Evolutionary conservation across 345 rosid genomes (phyloP).

Genomic region (Firmiana major): DNA sequence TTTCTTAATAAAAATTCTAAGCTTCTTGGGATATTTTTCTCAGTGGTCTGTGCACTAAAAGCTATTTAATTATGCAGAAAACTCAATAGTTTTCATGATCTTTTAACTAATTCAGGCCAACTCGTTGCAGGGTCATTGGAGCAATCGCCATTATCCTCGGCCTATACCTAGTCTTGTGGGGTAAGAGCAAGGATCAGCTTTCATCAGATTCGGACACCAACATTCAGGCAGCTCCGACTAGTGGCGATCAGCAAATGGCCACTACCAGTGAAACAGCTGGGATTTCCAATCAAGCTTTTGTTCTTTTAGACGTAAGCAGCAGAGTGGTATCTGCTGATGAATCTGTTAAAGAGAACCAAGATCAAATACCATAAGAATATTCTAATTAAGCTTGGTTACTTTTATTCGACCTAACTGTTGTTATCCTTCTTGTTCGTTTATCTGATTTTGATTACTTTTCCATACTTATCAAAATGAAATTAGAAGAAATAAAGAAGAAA

Average conservation of each 20-base stretch:
- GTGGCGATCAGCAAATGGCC: not conserved
- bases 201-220: not conserved
- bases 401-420: too few relatives aligned
- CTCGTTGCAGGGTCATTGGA: constrained; percentile 4
- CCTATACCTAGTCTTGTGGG: constrained; percentile 12
- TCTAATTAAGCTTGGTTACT: too few relatives aligned
- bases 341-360: not conserved
- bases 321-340: not conserved
- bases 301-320: not conserved
- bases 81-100: not conserved
- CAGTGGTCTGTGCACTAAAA: not conserved
- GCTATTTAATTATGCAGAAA: not conserved
- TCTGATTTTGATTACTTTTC: not conserved
- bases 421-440: too few relatives aligned
- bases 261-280: not conserved
- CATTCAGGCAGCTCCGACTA: not conserved
- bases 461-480: not conserved
- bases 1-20: not conserved
- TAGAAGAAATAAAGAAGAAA: too few relatives aligned
- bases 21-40: not conserved
- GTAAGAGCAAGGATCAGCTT: not conserved
- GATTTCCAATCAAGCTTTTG: not conserved
- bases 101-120: not conserved
- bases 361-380: not conserved
- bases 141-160: constrained; percentile 6